Evolutionary conservation across 1,284 basidiomycete species (phyloP).

Genomic region (Tilletia horrida): DNA sequence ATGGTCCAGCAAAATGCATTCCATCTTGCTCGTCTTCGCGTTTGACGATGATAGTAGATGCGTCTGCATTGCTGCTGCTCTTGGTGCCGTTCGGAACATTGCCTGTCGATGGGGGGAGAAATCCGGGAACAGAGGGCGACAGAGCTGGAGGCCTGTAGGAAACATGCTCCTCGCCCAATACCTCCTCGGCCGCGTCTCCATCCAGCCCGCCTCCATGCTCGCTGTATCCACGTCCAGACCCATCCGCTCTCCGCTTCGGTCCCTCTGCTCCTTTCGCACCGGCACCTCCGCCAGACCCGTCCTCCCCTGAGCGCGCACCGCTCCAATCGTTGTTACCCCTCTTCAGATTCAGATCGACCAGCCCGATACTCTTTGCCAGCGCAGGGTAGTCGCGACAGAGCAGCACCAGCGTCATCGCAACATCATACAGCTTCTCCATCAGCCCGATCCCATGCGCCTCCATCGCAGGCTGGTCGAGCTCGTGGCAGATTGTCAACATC

Average conservation of each 20-base stretch:
- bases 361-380: constrained; percentile 4
- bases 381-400: constrained; percentile 32
- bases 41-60: neutral
- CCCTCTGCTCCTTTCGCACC: neutral
- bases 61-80: no score
- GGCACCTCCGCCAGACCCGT: neutral
- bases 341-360: constrained; percentile 16
- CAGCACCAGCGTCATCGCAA: constrained; percentile 40
- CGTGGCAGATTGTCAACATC: constrained; percentile 38
- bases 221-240: neutral
- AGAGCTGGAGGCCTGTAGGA: neutral
- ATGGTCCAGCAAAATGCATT: no score
- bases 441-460: constrained; percentile 45
- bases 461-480: constrained; percentile 34
- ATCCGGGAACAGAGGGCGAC: constrained; percentile 10
- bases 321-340: neutral
- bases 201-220: neutral
- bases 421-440: constrained; percentile 42
- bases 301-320: neutral
- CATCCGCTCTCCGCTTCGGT: neutral
- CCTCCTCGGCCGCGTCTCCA: neutral
- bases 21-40: constrained; percentile 17
- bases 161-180: neutral
- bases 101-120: neutral
- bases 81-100: neutral